Evolutionary conservation across 176 grass and related monocot genomes (phyloP).

Genomic region (Ensete ventricosum): DNA sequence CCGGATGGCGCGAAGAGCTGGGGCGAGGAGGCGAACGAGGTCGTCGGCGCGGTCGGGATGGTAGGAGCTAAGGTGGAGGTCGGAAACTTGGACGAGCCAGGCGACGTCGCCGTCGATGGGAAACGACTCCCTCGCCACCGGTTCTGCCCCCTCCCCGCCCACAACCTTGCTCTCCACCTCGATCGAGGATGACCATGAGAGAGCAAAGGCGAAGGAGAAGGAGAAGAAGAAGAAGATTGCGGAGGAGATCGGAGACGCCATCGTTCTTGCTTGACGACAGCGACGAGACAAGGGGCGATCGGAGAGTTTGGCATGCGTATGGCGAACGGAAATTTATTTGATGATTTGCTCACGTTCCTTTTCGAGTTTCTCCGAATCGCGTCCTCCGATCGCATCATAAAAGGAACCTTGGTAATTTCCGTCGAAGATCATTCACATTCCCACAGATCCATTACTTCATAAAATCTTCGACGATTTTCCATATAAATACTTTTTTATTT

Average conservation of each 20-base stretch:
- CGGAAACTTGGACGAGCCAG: constrained; percentile 76
- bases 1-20: constrained; percentile 43
- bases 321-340: no score
- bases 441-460: no score
- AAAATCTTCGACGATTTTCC: no score
- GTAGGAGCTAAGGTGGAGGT: constrained; percentile 74
- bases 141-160: constrained; percentile 17
- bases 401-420: no score
- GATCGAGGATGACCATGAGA: not conserved
- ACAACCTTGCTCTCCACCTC: not conserved
- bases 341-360: no score
- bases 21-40: constrained; percentile 41
- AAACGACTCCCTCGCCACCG: constrained; percentile 51
- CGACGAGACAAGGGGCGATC: not conserved
- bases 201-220: not conserved
- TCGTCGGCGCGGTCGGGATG: constrained; percentile 51
- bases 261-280: not conserved
- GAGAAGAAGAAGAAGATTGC: not conserved
- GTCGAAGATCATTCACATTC: no score
- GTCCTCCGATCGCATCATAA: no score
- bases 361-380: no score
- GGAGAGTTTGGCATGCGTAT: no score
- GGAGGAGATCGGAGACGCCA: not conserved
- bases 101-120: constrained; percentile 62
- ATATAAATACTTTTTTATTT: no score